Evolutionary conservation across 495 filamentous ascomycete species (phyloP), one percentile per base, ranked within the genome.

Genomic region (Rostrohypoxylon terebratum): DNA sequence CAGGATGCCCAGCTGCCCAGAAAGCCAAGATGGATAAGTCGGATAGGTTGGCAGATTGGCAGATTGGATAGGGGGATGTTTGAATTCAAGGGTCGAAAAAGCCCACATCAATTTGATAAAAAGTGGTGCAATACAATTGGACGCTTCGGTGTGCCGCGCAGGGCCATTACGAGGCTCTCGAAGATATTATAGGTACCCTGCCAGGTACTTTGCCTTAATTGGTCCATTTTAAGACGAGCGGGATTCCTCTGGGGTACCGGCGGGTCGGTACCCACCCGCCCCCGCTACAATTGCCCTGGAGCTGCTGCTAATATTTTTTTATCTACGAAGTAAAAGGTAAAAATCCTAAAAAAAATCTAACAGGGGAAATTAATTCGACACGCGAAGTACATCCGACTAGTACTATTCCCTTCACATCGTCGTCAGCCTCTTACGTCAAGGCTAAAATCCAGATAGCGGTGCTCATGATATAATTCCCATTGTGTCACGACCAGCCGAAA

Each of bases 161-260:
- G 40, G 16, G 57, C 23, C 21, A 61, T 53, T 62, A 50, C 58
- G 69, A 71, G 69, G 57, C 69, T 72, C 63, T 66, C 36, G 42
- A 28, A 28, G 28, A 28, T 28, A 5, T 28, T 28, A 28, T 28
- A 28, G 6, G 28, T 28, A 28, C 28, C 28, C 28, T 28, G 6
- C 28, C 9, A 21, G 16, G 14, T 59, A 6, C 33, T n/a, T 5
- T 3, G 1, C 18, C 2, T 59, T 59, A 7, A 59, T 59, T 59
- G 55, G 55, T 25, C 36, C 18, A 16, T 42, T n/a, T 38, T 18
- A 25, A 59, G 34, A 40, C 20, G 14, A 20, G 2, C 55, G 33
- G 34, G 20, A 42, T 10, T 42, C 13, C 34, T 3, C 28, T n/a
- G 10, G 34, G 34, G 31, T 7, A 11, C 10, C 16, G 36, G 20